Conservation (phyloP, 1,139 yeast genomes). For the Scheffersomyces parashehatae region DNA sequence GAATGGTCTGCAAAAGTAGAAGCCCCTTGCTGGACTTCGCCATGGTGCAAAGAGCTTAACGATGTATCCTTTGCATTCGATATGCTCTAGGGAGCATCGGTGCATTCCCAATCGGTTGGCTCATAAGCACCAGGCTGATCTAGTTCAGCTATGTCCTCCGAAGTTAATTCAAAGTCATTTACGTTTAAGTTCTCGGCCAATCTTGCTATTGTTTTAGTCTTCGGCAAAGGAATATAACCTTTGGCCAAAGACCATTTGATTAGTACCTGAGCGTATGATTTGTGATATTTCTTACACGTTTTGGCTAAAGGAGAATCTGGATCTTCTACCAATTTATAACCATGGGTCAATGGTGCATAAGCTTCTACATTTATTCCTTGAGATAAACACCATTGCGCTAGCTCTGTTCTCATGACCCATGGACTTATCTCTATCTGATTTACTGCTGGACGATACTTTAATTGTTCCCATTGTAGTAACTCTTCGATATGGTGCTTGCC, state of each 20-base stretch:
- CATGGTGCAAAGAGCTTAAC: no score
- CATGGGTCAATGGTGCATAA: slow-evolving; percentile 68
- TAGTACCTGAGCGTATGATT: slow-evolving; percentile 32
- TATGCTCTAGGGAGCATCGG: slow-evolving; percentile 45
- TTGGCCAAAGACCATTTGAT: slow-evolving; percentile 41
- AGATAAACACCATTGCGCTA: slow-evolving; percentile 28
- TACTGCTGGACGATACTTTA: slow-evolving; percentile 43
- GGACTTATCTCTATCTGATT: slow-evolving; percentile 58
- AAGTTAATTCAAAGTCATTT: slow-evolving; percentile 49
- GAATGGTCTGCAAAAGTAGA: no score
- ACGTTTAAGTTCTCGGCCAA: slow-evolving; percentile 41
- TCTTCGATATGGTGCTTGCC: slow-evolving; percentile 42
- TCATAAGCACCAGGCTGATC: slow-evolving; percentile 52
- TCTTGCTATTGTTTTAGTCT: slow-evolving; percentile 28
- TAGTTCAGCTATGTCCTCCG: slow-evolving; percentile 43
- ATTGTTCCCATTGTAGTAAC: slow-evolving; percentile 32
- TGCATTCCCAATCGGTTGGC: slow-evolving; percentile 74
- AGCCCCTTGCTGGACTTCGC: no score
- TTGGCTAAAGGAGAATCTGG: slow-evolving; percentile 6
- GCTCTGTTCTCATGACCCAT: slow-evolving; percentile 41
- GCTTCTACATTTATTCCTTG: slow-evolving; percentile 57
- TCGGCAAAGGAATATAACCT: slow-evolving; percentile 46
- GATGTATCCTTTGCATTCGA: background rate
- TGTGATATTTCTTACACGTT: slow-evolving; percentile 21
- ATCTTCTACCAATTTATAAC: slow-evolving; percentile 35